These are phyloP conservation scores for Arbutus unedo DNA, from an alignment of 148 eudicot species.

Conservation along the genomic window DNA sequence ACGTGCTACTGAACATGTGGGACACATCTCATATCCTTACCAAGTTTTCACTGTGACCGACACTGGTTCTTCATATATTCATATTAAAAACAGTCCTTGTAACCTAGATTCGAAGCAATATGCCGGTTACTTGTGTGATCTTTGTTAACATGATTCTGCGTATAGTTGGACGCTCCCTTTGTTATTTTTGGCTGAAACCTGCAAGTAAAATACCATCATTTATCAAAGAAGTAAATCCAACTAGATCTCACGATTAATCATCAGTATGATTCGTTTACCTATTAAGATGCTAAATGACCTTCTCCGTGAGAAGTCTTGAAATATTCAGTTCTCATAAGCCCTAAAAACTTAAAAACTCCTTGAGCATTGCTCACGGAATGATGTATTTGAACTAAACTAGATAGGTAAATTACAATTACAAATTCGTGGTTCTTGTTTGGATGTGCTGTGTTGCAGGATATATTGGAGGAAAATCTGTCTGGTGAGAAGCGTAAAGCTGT, in stretches of 20 bases:
- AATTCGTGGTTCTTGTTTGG: slow-evolving; percentile 14
- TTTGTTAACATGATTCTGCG: not conserved
- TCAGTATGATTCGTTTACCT: not conserved
- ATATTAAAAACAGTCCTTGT: not conserved
- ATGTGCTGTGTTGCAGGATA: slow-evolving; percentile 44
- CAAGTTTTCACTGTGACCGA: not conserved
- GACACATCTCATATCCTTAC: not conserved
- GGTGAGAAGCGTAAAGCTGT: slow-evolving; percentile 56
- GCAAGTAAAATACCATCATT: not conserved
- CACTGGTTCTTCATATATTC: not conserved
- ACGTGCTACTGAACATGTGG: not conserved
- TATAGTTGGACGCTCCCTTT: not conserved
- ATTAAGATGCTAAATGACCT: not conserved
- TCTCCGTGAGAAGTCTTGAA: not conserved
- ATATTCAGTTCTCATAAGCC: not conserved
- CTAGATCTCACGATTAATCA: not conserved
- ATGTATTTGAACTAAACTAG: not conserved
- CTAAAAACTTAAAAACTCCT: not conserved
- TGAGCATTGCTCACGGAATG: not conserved
- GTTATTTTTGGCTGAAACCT: not conserved
- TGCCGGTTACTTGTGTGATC: not conserved
- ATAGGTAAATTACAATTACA: not conserved
- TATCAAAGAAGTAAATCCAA: not conserved
- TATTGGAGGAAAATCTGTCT: slow-evolving; percentile 27
- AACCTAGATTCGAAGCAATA: not conserved